phyloP scores from a whole-genome alignment of 306 rosid species.

The Rosa lucieae region DNA sequence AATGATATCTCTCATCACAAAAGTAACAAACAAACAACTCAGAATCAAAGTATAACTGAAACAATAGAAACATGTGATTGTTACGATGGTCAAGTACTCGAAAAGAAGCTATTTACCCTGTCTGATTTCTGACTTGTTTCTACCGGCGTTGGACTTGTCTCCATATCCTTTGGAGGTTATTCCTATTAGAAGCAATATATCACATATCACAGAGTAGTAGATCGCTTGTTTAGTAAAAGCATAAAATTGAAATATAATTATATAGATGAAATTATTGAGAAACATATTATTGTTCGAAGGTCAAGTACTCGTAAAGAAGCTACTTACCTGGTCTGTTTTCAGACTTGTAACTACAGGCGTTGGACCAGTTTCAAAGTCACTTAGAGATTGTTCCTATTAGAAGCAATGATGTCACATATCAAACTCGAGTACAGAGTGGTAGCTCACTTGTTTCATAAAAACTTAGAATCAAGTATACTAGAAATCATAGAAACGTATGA shows the following conservation, averaged over 20 bases:
- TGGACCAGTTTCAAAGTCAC: background rate
- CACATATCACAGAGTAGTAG: background rate
- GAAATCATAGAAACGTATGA: background rate
- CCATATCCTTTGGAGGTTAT: background rate
- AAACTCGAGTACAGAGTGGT: background rate
- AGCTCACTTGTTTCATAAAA: background rate
- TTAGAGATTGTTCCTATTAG: background rate
- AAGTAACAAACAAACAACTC: too few species aligned
- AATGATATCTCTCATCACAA: too few species aligned
- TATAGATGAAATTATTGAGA: background rate
- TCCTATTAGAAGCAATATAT: slow-evolving; percentile 14
- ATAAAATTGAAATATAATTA: too few species aligned
- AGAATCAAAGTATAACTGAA: too few species aligned
- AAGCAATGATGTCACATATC: slow-evolving; percentile 15
- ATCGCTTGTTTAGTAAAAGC: too few species aligned
- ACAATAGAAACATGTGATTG: too few species aligned
- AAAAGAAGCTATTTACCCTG: background rate
- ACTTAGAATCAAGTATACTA: background rate
- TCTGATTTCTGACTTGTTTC: background rate
- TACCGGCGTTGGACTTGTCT: background rate
- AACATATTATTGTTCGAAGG: background rate
- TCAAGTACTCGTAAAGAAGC: background rate
- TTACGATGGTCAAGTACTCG: too few species aligned
- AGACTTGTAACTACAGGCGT: background rate
- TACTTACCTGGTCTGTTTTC: slow-evolving; percentile 7